These are phyloP conservation scores for Dalbergia cochinchinensis DNA, from an alignment of 306 rosid genomes.

Conservation along the genomic window DNA sequence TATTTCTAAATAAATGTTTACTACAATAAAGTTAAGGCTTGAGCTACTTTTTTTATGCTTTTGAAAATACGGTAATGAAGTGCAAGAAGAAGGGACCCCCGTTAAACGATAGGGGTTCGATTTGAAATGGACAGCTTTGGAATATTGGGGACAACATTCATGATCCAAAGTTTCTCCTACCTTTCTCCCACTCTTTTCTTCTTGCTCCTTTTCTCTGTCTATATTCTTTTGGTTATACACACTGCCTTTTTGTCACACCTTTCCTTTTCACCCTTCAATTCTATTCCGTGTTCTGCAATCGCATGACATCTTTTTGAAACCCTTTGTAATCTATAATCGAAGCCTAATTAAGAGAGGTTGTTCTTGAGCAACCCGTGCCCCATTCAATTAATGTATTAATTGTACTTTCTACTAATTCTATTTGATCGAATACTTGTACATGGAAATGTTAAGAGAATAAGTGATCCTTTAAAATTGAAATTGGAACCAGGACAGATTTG, in stretches of 20 bases:
- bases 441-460: constrained; percentile 10
- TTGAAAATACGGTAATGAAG: not conserved
- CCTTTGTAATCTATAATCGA: constrained; percentile 14
- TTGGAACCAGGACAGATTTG: not conserved
- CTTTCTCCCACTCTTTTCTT: constrained; percentile 48
- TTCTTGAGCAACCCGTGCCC: constrained; percentile 31
- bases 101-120: constrained; percentile 56
- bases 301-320: constrained; percentile 38
- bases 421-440: constrained; percentile 30
- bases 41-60: not conserved
- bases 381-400: constrained; percentile 8
- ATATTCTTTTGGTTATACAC: constrained; percentile 59
- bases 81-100: constrained; percentile 62
- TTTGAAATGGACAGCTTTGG: constrained; percentile 78
- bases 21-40: constrained; percentile 23
- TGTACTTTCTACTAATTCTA: constrained; percentile 27
- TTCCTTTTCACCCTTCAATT: constrained; percentile 56
- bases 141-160: constrained; percentile 84
- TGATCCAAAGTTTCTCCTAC: constrained; percentile 65
- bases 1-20: constrained; percentile 1
- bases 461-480: not conserved
- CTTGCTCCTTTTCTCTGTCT: constrained; percentile 43
- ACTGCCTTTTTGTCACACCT: constrained; percentile 65
- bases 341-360: constrained; percentile 24
- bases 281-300: constrained; percentile 46